Base-by-base conservation (phyloP, 2,329 filamentous ascomycete species). In the Dendrostoma leiphaemia region DNA sequence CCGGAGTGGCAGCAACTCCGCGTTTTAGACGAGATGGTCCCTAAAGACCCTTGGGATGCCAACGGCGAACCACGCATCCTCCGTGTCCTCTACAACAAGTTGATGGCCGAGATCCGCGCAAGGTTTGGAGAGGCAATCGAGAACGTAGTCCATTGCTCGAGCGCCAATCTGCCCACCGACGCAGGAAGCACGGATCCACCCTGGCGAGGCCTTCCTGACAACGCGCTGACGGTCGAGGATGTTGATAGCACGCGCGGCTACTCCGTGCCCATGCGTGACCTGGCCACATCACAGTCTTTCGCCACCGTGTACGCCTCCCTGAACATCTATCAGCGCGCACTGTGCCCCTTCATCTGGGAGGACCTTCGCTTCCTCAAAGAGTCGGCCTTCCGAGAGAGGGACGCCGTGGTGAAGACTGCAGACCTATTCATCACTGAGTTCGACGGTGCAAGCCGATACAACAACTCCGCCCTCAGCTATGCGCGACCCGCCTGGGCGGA, bases 261-360 rank as follows among this genome's bases (percentile, higher is more conserved):
- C n/a, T 75, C 74, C 51, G 62, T 74, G 10, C 60, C 69, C 24
- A 61, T 62, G 1, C 48, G 47, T 23, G 62, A 71, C n/a, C 69
- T 65, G 28, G 43, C 59, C 1, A 37, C 31, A 10, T 10, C 17
- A 4, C 35, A 44, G 2, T n/a, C 40, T 9, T 54, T 71, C 4
- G 5, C 35, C 1, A 6, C 46, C 1, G 63, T 72, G 21, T 63
- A 71, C 37, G 3, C 10, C 1, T 17, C 34, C 0, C 60, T 72
- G 8, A 69, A 67, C 21, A 54, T 64, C 15, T 55, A 59, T 1
- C 73, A 77, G 50, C 68, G 66, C 38, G 64, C 61, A 48, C 57
- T 76, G 2, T 68, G 68, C 15, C 65, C 72, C 1, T 65, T 69
- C 28, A 65, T 75, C 48, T 78, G 69, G 69, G 21, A 59, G 1